Conservation (phyloP, 495 filamentous ascomycete species). For the Tuber indicum region DNA sequence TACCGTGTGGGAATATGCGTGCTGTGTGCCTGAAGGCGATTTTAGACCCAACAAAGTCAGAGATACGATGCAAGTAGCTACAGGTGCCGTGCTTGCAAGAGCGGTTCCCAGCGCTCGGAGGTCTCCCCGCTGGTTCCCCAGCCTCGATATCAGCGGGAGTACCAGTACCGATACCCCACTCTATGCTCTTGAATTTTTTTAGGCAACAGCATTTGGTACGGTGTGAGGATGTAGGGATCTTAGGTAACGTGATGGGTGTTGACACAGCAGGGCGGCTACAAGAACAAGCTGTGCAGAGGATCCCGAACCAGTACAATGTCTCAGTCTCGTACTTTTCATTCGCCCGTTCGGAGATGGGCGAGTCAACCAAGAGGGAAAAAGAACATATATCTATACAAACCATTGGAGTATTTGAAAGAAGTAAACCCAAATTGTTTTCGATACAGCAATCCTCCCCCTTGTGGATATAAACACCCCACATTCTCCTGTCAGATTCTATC, state of each 20-base stretch:
- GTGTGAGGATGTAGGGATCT: not conserved
- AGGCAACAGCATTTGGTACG: not conserved
- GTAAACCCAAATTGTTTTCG: not conserved
- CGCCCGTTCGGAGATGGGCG: not conserved
- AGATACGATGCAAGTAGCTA: not conserved
- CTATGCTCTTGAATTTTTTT: not conserved
- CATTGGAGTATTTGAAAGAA: not conserved
- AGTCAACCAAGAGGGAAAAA: not conserved
- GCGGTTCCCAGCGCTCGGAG: not conserved
- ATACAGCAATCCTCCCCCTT: constrained; percentile 4
- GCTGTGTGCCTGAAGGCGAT: not conserved
- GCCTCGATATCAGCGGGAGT: not conserved
- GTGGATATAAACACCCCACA: constrained; percentile 29
- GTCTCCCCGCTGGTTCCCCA: not conserved
- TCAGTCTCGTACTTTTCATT: not conserved
- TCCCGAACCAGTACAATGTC: not conserved
- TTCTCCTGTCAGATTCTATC: constrained; percentile 31
- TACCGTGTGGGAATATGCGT: not conserved
- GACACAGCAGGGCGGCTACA: not conserved
- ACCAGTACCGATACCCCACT: not conserved
- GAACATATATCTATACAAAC: not conserved
- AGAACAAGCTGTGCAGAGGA: not conserved
- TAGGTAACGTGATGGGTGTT: not conserved
- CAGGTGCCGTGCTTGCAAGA: not conserved
- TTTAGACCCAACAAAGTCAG: not conserved